phyloP scores from a whole-genome alignment of 768 basidiomycete genomes.

The Collybiopsis confluens region DNA sequence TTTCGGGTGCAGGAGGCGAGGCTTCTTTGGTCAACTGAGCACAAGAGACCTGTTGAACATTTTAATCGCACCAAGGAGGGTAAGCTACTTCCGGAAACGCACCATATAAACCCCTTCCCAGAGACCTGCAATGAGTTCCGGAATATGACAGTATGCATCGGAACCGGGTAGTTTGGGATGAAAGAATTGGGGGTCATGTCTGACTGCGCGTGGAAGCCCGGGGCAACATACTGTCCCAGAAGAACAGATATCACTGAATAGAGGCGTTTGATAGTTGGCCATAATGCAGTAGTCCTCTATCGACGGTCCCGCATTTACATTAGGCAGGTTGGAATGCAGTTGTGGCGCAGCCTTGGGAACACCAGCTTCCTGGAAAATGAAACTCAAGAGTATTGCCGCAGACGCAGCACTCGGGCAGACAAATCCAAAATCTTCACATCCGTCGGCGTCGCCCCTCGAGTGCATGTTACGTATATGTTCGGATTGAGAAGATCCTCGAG shows the following conservation, averaged over 20 bases:
- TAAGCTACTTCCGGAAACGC: background rate
- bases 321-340: conserved; percentile 40
- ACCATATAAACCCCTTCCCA: conserved; percentile 66
- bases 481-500: background rate
- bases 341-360: conserved; percentile 44
- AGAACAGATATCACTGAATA: conserved; percentile 40
- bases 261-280: conserved; percentile 37
- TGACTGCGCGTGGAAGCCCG: conserved; percentile 23
- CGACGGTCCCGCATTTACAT: conserved; percentile 47
- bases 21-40: background rate
- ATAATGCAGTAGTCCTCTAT: conserved; percentile 46
- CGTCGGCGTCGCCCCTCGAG: background rate
- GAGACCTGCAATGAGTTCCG: conserved; percentile 46
- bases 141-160: conserved; percentile 28
- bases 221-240: background rate
- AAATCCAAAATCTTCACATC: background rate
- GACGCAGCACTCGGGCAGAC: conserved; percentile 32
- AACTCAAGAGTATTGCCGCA: conserved; percentile 49
- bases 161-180: conserved; percentile 21
- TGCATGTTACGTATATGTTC: background rate
- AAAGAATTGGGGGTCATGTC: conserved; percentile 32
- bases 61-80: conserved; percentile 4
- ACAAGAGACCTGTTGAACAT: conserved; percentile 1
- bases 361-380: conserved; percentile 45
- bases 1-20: conserved; percentile 5